phyloP scores from a whole-genome alignment of 2,329 filamentous ascomycete genomes.

The Stagonosporopsis tanaceti region DNA sequence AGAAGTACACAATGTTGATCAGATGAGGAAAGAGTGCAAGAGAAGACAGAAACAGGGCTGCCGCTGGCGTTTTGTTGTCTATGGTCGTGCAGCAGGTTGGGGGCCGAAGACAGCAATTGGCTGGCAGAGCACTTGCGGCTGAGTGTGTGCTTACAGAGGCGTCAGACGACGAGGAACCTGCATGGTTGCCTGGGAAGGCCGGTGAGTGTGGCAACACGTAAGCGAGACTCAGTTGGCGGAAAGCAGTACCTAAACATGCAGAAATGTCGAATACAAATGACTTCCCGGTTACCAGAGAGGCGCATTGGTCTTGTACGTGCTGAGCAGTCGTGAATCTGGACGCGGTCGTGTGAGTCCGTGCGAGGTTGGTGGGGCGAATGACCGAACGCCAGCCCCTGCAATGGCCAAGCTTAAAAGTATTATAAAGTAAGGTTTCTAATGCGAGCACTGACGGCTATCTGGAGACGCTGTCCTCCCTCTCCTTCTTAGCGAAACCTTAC shows the following conservation, averaged over 20 bases:
- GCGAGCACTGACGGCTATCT: not conserved
- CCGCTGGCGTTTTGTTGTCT: not conserved
- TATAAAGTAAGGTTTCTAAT: not conserved
- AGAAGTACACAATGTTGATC: not conserved
- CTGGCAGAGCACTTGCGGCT: not conserved
- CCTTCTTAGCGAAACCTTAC: too few species aligned
- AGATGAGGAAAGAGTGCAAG: too few species aligned
- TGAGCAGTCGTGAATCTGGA: not conserved
- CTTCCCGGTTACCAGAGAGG: not conserved
- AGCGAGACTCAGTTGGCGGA: not conserved
- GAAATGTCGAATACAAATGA: not conserved
- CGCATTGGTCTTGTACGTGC: not conserved
- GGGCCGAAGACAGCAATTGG: slow-evolving; percentile 7
- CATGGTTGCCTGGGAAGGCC: slow-evolving; percentile 1
- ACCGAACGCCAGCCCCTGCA: not conserved
- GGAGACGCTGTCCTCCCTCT: not conserved
- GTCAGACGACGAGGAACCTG: not conserved
- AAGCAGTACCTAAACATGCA: not conserved
- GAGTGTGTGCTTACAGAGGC: slow-evolving; percentile 7
- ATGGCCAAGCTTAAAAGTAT: not conserved
- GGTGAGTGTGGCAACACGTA: not conserved
- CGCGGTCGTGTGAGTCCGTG: not conserved
- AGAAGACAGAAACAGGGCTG: not conserved
- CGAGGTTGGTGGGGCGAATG: not conserved
- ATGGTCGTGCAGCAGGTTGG: not conserved